A percentile compares a stretch with the other conserved stretches of the same genome.
These are phyloP conservation scores for Dactylellina cionopaga DNA, from an alignment of 2,329 filamentous ascomycete species.

Conservation along the genomic window DNA sequence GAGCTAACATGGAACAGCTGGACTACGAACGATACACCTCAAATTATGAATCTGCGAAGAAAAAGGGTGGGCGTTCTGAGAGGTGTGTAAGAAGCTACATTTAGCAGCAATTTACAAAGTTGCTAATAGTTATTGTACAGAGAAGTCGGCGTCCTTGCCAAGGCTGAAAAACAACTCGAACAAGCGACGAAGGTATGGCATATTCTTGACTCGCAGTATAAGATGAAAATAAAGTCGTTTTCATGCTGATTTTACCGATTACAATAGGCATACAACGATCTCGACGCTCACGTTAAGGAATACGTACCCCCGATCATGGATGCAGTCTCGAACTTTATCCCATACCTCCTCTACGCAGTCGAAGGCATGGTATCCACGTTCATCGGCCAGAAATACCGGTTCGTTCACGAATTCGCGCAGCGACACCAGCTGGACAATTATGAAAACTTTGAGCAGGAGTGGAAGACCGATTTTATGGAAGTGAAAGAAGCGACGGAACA, in stretches of 20 bases:
- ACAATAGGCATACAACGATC: constrained; percentile 74
- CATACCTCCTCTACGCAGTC: constrained; percentile 75
- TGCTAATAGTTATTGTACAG: constrained; percentile 32
- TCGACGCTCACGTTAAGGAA: constrained; percentile 77
- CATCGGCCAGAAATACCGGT: constrained; percentile 35
- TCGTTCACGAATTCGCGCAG: constrained; percentile 37
- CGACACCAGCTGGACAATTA: constrained; percentile 32
- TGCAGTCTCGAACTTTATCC: constrained; percentile 68
- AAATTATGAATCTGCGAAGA: constrained; percentile 74
- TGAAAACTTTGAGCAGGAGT: constrained; percentile 28
- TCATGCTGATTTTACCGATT: background rate
- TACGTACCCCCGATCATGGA: constrained; percentile 76
- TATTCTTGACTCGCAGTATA: no score
- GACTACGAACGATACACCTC: constrained; percentile 83
- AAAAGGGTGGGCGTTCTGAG: constrained; percentile 68
- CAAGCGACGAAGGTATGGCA: constrained; percentile 69
- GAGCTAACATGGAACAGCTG: constrained; percentile 63
- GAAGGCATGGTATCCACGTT: constrained; percentile 54
- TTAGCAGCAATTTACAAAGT: background rate
- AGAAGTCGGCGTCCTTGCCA: constrained; percentile 76
- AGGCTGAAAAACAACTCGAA: constrained; percentile 73
- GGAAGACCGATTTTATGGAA: constrained; percentile 38
- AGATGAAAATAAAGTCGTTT: no score
- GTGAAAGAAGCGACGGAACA: constrained; percentile 43
- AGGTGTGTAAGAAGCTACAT: constrained; percentile 1